phyloP scores from a whole-genome alignment of 2,329 filamentous ascomycete species.

The Trichoderma brevicompactum region DNA sequence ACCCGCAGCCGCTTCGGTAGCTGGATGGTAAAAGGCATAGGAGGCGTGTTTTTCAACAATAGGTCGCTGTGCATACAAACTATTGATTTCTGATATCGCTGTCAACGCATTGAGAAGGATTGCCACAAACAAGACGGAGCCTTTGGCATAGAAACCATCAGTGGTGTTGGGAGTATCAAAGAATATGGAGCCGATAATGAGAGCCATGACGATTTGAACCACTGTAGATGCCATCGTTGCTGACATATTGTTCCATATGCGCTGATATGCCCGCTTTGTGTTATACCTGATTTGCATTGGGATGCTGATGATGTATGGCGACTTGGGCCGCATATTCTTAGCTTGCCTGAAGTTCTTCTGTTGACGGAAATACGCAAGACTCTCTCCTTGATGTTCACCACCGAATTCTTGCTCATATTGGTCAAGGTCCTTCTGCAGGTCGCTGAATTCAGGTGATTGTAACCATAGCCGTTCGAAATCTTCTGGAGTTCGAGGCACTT shows the following conservation, averaged over 20 bases:
- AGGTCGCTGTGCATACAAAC: slow-evolving; percentile 49
- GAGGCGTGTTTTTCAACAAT: slow-evolving; percentile 56
- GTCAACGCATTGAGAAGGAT: slow-evolving; percentile 63
- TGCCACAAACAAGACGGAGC: slow-evolving; percentile 63
- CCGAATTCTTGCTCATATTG: slow-evolving; percentile 53
- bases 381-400: slow-evolving; percentile 45
- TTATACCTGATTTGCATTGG: slow-evolving; percentile 58
- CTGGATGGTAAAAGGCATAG: slow-evolving; percentile 57
- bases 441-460: slow-evolving; percentile 50
- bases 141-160: slow-evolving; percentile 57
- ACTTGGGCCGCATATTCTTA: slow-evolving; percentile 57
- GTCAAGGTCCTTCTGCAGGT: slow-evolving; percentile 54
- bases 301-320: slow-evolving; percentile 61
- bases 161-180: slow-evolving; percentile 56
- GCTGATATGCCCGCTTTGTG: slow-evolving; percentile 56
- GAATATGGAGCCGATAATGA: slow-evolving; percentile 67
- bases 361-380: slow-evolving; percentile 49
- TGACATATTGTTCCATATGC: slow-evolving; percentile 57
- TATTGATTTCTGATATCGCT: slow-evolving; percentile 59
- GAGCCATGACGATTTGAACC: slow-evolving; percentile 58
- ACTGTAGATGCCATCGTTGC: slow-evolving; percentile 52
- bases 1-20: slow-evolving; percentile 58
- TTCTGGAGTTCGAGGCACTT: slow-evolving; percentile 68
- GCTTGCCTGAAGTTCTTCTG: slow-evolving; percentile 57
- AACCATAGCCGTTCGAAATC: slow-evolving; percentile 64